Conservation (phyloP, 192 early-diverging fungal genomes). For the Phlyctochytrium arcticum region DNA sequence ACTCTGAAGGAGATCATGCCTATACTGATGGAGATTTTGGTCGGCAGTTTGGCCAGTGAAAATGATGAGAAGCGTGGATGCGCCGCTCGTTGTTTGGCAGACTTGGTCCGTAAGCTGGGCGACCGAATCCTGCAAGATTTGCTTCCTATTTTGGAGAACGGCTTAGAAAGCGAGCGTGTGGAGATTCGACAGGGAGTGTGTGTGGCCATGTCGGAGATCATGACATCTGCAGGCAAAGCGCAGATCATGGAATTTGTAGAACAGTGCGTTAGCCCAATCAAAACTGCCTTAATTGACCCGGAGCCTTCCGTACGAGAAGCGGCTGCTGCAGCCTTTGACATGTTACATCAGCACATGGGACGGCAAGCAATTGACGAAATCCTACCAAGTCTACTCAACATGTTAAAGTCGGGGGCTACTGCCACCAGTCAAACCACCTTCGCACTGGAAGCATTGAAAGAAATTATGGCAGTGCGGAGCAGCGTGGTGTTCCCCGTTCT, state of each 20-base stretch:
- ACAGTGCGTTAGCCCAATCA: constrained; percentile 77
- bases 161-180: constrained; percentile 62
- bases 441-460: constrained; percentile 92
- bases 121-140: constrained; percentile 83
- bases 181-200: constrained; percentile 88
- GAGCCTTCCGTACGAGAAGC: constrained; percentile 86
- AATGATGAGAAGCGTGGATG: constrained; percentile 76
- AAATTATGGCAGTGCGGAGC: constrained; percentile 95
- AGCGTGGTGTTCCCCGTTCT: constrained; percentile 97
- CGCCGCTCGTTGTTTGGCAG: constrained; percentile 87
- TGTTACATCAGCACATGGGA: constrained; percentile 85
- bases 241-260: constrained; percentile 82
- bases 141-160: constrained; percentile 84
- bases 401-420: constrained; percentile 49
- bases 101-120: constrained; percentile 92
- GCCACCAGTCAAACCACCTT: constrained; percentile 33
- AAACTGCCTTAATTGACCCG: constrained; percentile 79
- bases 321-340: constrained; percentile 90
- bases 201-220: constrained; percentile 88
- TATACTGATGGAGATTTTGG: constrained; percentile 86
- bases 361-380: constrained; percentile 91
- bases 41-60: constrained; percentile 71
- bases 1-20: constrained; percentile 93
- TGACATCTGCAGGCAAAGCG: constrained; percentile 75
- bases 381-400: constrained; percentile 81